phyloP scores from a whole-genome alignment of 2,329 filamentous ascomycete genomes.

The Claviceps cyperi region DNA sequence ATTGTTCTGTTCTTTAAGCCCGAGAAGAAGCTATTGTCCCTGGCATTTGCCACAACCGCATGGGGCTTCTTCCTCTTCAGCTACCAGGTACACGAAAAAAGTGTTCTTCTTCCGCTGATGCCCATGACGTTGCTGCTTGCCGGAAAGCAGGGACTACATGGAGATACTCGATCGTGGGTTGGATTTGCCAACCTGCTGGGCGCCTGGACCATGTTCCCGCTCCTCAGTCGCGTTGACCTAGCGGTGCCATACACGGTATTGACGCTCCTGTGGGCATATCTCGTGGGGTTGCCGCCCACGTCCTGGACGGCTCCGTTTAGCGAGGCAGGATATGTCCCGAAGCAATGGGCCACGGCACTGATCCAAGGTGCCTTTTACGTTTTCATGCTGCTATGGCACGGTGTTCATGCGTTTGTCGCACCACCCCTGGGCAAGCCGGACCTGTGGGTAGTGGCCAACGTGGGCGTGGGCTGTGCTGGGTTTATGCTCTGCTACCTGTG shows the following conservation, averaged over 20 bases:
- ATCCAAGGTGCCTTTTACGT: conserved; percentile 66
- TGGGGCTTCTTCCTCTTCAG: conserved; percentile 98
- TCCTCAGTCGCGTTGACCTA: conserved; percentile 74
- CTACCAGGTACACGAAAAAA: conserved; percentile 98
- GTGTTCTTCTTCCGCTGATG: conserved; percentile 77
- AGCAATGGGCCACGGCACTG: conserved; percentile 43
- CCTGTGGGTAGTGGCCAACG: conserved; percentile 86
- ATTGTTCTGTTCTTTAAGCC: conserved; percentile 67
- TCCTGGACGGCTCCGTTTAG: conserved; percentile 55
- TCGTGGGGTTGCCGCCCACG: conserved; percentile 73
- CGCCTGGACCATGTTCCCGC: conserved; percentile 84
- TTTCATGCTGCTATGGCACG: conserved; percentile 69
- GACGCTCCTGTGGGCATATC: conserved; percentile 77
- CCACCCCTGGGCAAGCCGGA: conserved; percentile 73
- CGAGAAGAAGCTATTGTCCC: conserved; percentile 59
- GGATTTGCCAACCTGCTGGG: conserved; percentile 90
- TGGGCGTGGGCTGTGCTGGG: conserved; percentile 68
- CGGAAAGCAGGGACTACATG: conserved; percentile 60
- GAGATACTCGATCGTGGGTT: conserved; percentile 72
- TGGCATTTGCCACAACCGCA: conserved; percentile 67
- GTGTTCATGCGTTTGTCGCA: conserved; percentile 50
- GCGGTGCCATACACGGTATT: conserved; percentile 73
- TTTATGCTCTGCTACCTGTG: conserved; percentile 83
- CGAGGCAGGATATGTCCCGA: conserved; percentile 20
- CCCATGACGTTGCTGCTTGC: conserved; percentile 85